Base-by-base conservation (phyloP, 495 filamentous ascomycete species). In the Penicillium fimorum region DNA sequence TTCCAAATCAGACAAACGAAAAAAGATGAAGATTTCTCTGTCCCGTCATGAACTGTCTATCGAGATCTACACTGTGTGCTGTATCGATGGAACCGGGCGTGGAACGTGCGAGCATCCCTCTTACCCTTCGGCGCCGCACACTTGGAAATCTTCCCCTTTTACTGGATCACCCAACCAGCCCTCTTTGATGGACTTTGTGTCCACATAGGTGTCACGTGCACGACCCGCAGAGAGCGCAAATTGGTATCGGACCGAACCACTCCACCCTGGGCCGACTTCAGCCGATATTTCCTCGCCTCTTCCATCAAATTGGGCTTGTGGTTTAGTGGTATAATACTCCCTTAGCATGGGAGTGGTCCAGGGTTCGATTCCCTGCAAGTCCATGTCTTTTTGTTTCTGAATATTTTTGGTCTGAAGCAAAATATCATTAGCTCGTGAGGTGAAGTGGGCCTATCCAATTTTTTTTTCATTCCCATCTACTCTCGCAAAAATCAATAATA, bases 341-440 rank as follows among this genome's bases (percentile, higher is more conserved):
- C 60, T 72, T 72, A 66, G 69, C 62, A 66, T 73, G 70, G 71
- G 70, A 72, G 72, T 73, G 70, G 73, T 77, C 76, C 72, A 68
- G 75, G 73, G 71, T 76, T 79, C 73, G 72, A 77, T 76, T 76
- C 71, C 73, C 74, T 66, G 74, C 74, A 71, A 47, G 45, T 52
- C 49, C 40, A 47, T 50, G 33, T 27, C 30, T 49, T 53, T 47
- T 52, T 47, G 15, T 37, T 58, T 17, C 11, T 29, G 41, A 38
- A 25, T 35, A 17, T 24, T 33, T 45, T 44, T 57, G 47, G n/a
- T 29, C 33, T 30, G 3, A 29, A 27, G 15, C 15, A 12, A n/a
- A 33, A 46, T 22, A 13, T 2, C 30, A 22, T 37, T 24, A 35
- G 20, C 32, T 46, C 24, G 20, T 15, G 15, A 37, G 15, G 7